A percentile compares a stretch with the other conserved stretches of the same genome.
Evolutionary conservation across 2,329 filamentous ascomycete genomes (phyloP).

Genomic region (Coleophoma cylindrospora): DNA sequence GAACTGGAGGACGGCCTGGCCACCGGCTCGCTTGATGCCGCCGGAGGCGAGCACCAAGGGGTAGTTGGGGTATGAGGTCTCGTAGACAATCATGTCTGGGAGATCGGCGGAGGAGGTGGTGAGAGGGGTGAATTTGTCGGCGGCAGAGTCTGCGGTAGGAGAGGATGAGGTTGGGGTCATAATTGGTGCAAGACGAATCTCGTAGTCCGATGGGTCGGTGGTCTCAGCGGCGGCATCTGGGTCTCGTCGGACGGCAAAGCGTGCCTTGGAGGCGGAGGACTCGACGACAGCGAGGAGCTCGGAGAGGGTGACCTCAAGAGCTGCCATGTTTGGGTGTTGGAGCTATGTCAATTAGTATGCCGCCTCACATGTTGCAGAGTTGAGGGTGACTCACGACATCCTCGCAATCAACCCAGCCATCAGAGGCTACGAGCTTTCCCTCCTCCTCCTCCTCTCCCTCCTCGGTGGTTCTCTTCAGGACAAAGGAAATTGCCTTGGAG

Average conservation of each 20-base stretch:
- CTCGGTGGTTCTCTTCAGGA: slow-evolving; percentile 33
- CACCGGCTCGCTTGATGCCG: slow-evolving; percentile 35
- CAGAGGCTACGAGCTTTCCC: slow-evolving; percentile 29
- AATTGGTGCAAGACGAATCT: slow-evolving; percentile 28
- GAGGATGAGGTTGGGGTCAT: slow-evolving; percentile 6
- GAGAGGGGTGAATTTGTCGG: slow-evolving; percentile 24
- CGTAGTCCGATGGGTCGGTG: slow-evolving; percentile 24
- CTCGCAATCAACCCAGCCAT: slow-evolving; percentile 35
- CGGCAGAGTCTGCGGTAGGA: slow-evolving; percentile 9
- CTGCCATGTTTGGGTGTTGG: slow-evolving; percentile 28
- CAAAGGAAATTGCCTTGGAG: slow-evolving; percentile 35
- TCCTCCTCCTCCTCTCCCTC: slow-evolving; percentile 32
- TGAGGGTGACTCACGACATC: slow-evolving; percentile 30
- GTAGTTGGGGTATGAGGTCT: slow-evolving; percentile 39
- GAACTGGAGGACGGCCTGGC: slow-evolving; percentile 26
- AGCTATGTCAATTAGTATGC: slow-evolving; percentile 22
- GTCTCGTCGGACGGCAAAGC: slow-evolving; percentile 30
- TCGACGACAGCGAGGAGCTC: slow-evolving; percentile 31
- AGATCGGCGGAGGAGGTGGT: slow-evolving; percentile 30
- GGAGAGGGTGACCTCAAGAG: slow-evolving; percentile 29
- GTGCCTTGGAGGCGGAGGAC: slow-evolving; percentile 29
- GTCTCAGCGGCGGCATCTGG: slow-evolving; percentile 26
- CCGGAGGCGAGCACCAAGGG: slow-evolving; percentile 35
- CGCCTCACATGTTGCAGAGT: not conserved
- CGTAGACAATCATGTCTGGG: slow-evolving; percentile 37